A percentile compares a stretch with the other conserved stretches of the same genome.
Evolutionary conservation across 2,329 filamentous ascomycete genomes (phyloP).

Genomic region (Exophiala dermatitidis): DNA sequence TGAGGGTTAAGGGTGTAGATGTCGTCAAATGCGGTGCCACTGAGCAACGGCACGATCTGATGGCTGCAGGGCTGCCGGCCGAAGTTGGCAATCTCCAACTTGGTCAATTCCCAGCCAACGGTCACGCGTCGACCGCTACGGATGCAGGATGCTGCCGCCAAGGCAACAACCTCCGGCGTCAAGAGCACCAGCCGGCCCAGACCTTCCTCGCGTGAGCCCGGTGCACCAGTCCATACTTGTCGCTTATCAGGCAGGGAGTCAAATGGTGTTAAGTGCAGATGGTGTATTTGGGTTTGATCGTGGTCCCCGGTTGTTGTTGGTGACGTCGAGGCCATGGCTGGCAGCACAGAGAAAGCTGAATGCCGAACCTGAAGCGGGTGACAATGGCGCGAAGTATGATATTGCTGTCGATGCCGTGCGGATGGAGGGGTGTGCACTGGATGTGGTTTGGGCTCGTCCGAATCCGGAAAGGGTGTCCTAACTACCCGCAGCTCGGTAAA

Average conservation of each 20-base stretch:
- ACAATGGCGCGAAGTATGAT: background rate
- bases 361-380: background rate
- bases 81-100: constrained; percentile 50
- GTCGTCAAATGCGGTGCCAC: constrained; percentile 35
- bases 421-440: background rate
- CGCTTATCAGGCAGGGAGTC: constrained; percentile 44
- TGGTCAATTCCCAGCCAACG: constrained; percentile 50
- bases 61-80: constrained; percentile 47
- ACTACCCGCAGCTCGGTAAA: too few relatives aligned
- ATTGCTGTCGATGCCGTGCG: background rate
- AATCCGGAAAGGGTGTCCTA: too few relatives aligned
- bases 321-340: background rate
- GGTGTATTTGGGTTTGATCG: constrained; percentile 7
- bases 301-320: background rate
- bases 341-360: background rate
- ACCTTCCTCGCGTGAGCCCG: constrained; percentile 46
- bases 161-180: constrained; percentile 47
- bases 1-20: constrained; percentile 43
- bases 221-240: constrained; percentile 43
- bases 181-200: constrained; percentile 47
- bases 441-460: too few relatives aligned
- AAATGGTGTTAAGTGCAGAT: constrained; percentile 29
- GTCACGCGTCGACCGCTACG: constrained; percentile 46
- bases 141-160: constrained; percentile 46
- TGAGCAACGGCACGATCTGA: constrained; percentile 43